Evolutionary conservation across 495 filamentous ascomycete species (phyloP), one percentile per base, ranked within the genome.

Genomic region (Trypethelium eluteriae): DNA sequence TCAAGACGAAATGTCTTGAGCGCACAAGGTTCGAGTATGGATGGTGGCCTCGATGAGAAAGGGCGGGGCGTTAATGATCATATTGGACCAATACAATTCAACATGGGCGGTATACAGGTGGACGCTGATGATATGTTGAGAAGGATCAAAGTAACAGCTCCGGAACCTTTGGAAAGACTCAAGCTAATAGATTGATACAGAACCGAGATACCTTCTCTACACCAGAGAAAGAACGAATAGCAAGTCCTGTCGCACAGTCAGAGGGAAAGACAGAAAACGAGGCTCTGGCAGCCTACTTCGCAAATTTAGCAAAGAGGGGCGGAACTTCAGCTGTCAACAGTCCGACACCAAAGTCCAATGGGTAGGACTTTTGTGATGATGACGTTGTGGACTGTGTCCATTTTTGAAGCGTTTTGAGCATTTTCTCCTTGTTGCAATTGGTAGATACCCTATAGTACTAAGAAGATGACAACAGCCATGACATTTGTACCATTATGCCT

Each of bases 101-200:
- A 98, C 73, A 91, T 96, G 83, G 93, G 93, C 32, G 93, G 93
- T 65, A 96, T 98, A 65, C 93, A 97, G 73, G 91, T 97, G 9
- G 92, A 98, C 77, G 92, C 92, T 9, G 93, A 98, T 72, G 94
- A 96, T 69, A 94, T 96, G 89, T 76, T 96, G 62, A 89, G 92
- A 74, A 85, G 89, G 73, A 81, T 96, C 57, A 91, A 91, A 84
- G 92, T 94, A 78, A 39, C 9, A 14, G 32, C 53, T 36, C 14
- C 18, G 32, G 14, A 36, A 34, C 11, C 14, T 18, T 18, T 35
- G 3, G 53, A 3, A 7, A 7, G 18, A 36, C 25, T 35, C 25
- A n/a, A 36, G 36, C 25, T 32, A 35, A 9, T 35, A 18, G 10
- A 9, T 59, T 5, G 11, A 9, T 35, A 59, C 18, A 59, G 53